Percentiles rank a stretch among this genome's conserved stretches.
phyloP scores from a whole-genome alignment of 2,329 filamentous ascomycete genomes.

The Aspergillus glaucus region DNA sequence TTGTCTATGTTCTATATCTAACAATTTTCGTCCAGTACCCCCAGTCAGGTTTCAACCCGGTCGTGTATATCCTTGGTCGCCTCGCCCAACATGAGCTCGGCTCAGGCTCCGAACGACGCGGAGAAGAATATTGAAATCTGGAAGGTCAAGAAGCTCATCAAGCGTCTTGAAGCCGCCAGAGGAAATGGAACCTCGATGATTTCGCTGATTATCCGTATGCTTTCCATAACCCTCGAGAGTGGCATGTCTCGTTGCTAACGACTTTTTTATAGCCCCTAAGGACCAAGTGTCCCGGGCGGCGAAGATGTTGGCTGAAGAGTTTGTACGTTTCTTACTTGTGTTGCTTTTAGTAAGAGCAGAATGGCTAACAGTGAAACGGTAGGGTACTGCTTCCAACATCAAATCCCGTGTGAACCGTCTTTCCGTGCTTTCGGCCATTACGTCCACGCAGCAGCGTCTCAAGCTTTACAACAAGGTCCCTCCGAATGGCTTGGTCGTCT shows the following conservation, averaged over 20 bases:
- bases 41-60: conserved; percentile 13
- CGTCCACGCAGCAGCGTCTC: conserved; percentile 95
- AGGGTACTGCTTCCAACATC: conserved; percentile 98
- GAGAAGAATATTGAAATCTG: conserved; percentile 90
- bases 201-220: conserved; percentile 93
- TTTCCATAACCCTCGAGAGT: conserved; percentile 1
- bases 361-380: conserved; percentile 9
- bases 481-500: conserved; percentile 93
- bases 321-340: conserved; percentile 52
- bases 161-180: conserved; percentile 91
- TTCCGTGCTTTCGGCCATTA: conserved; percentile 95
- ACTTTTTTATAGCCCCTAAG: conserved; percentile 67
- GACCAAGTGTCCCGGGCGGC: conserved; percentile 92
- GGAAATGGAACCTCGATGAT: conserved; percentile 99
- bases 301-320: conserved; percentile 99
- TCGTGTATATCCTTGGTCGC: conserved; percentile 17
- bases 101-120: conserved; percentile 77
- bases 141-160: conserved; percentile 99
- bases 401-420: conserved; percentile 99
- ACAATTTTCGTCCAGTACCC: conserved; percentile 7
- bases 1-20: not conserved
- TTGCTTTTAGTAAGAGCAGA: not conserved
- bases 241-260: conserved; percentile 11
- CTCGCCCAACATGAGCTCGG: conserved; percentile 71
- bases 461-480: conserved; percentile 99